A percentile compares a stretch with the other conserved stretches of the same genome.
Evolutionary conservation across 2,329 filamentous ascomycete genomes (phyloP).

Genomic region (Waltergamsia citrina): DNA sequence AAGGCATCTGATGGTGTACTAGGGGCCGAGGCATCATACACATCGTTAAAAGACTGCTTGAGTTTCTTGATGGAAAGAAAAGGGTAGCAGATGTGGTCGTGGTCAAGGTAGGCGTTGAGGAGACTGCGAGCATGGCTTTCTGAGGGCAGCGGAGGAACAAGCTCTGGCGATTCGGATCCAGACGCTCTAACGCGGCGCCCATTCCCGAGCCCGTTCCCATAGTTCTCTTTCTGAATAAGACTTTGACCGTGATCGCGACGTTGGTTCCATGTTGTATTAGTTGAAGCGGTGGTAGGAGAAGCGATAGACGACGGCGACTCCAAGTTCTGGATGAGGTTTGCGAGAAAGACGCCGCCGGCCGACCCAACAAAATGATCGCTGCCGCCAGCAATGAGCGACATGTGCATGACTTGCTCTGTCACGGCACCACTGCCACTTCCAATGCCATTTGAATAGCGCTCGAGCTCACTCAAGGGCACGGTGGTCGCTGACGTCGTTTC

Average conservation of each 20-base stretch:
- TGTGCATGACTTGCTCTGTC: slow-evolving; percentile 28
- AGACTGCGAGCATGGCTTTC: slow-evolving; percentile 23
- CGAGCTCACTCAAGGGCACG: no score
- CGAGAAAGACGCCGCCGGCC: slow-evolving; percentile 28
- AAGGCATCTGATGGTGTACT: slow-evolving; percentile 21
- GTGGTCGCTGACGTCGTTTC: slow-evolving; percentile 1
- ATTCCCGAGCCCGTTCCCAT: slow-evolving; percentile 5
- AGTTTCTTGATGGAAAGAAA: slow-evolving; percentile 22
- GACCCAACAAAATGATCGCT: slow-evolving; percentile 31
- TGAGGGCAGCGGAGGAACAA: slow-evolving; percentile 23
- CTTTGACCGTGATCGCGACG: slow-evolving; percentile 10
- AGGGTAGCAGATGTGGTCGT: slow-evolving; percentile 32
- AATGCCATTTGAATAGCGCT: slow-evolving; percentile 4
- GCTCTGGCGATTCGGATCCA: slow-evolving; percentile 8
- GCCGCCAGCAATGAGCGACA: slow-evolving; percentile 30
- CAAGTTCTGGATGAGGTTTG: slow-evolving; percentile 28
- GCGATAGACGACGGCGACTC: no score
- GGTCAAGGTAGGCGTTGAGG: slow-evolving; percentile 28
- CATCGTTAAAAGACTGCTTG: slow-evolving; percentile 14
- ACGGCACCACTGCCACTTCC: slow-evolving; percentile 16
- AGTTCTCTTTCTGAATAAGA: neutral
- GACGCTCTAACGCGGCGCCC: slow-evolving; percentile 5
- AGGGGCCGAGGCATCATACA: slow-evolving; percentile 18
- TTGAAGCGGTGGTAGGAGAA: no score
- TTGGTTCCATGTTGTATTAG: no score